A percentile compares a stretch with the other conserved stretches of the same genome.
These are phyloP conservation scores for Clonostachys byssicola DNA, from an alignment of 2,329 filamentous ascomycete genomes.

Conservation along the genomic window DNA sequence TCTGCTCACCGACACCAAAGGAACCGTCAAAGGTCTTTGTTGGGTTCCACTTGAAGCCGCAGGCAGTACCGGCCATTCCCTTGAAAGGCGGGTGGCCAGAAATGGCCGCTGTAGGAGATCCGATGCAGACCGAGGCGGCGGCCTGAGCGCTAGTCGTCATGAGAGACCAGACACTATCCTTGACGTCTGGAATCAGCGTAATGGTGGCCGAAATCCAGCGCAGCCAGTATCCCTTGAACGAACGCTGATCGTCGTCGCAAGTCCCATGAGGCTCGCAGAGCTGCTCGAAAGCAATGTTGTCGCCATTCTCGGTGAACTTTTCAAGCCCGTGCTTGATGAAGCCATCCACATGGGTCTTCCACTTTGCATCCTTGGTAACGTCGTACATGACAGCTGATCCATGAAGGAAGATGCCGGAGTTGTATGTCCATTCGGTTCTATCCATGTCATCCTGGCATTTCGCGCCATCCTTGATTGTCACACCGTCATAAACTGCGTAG, in stretches of 20 bases:
- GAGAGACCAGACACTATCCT: slow-evolving; percentile 43
- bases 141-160: slow-evolving; percentile 45
- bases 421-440: slow-evolving; percentile 64
- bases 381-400: slow-evolving; percentile 60
- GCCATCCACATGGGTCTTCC: slow-evolving; percentile 55
- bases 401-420: slow-evolving; percentile 61
- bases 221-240: slow-evolving; percentile 72
- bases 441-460: slow-evolving; percentile 47
- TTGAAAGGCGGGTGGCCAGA: slow-evolving; percentile 23
- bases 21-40: slow-evolving; percentile 50
- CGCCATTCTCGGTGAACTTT: slow-evolving; percentile 47
- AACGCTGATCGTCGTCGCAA: slow-evolving; percentile 69
- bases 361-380: slow-evolving; percentile 45
- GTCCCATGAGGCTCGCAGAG: slow-evolving; percentile 57
- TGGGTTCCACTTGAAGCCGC: slow-evolving; percentile 62
- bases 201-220: slow-evolving; percentile 59
- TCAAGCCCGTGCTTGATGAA: slow-evolving; percentile 44
- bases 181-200: slow-evolving; percentile 50
- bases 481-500: slow-evolving; percentile 51
- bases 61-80: slow-evolving; percentile 55
- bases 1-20: slow-evolving; percentile 64
- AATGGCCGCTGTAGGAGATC: slow-evolving; percentile 25
- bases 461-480: slow-evolving; percentile 25
- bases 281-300: slow-evolving; percentile 56
- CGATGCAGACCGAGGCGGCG: slow-evolving; percentile 47